These are phyloP conservation scores for Mimosa bimucronata DNA, from an alignment of 306 rosid genomes.

Conservation along the genomic window DNA sequence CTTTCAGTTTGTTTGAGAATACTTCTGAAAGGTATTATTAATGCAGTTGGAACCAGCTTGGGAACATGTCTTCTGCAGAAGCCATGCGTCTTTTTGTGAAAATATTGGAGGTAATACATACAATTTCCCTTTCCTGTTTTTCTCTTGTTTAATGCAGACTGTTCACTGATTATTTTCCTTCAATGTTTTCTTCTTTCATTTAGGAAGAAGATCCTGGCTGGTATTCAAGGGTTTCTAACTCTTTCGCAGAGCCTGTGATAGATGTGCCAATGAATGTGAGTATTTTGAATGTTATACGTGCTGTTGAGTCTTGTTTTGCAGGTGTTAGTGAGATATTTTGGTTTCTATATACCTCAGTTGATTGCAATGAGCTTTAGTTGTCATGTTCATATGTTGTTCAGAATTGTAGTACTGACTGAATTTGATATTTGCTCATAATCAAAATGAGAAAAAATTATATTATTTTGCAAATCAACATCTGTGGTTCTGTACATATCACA, in stretches of 20 bases:
- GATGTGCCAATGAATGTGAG: constrained; percentile 86
- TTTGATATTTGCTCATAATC: constrained; percentile 21
- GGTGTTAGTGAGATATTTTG: constrained; percentile 3
- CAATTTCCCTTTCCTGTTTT: constrained; percentile 17
- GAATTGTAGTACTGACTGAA: constrained; percentile 6
- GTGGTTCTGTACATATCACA: neutral
- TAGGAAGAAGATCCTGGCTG: constrained; percentile 96
- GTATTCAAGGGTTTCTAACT: constrained; percentile 90
- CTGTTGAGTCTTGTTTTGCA: constrained; percentile 4
- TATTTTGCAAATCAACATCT: neutral
- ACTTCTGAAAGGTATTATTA: constrained; percentile 35
- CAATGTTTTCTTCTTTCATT: constrained; percentile 16
- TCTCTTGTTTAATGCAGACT: constrained; percentile 13
- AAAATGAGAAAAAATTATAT: neutral
- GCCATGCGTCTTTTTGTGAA: constrained; percentile 98
- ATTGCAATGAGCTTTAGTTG: constrained; percentile 7
- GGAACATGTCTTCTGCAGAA: constrained; percentile 77
- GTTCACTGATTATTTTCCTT: constrained; percentile 35
- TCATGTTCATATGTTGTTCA: constrained; percentile 18
- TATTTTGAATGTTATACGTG: constrained; percentile 14
- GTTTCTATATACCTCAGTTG: neutral
- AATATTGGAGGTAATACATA: constrained; percentile 76
- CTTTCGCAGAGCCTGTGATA: constrained; percentile 70
- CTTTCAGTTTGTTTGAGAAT: constrained; percentile 27
- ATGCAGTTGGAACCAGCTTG: constrained; percentile 95